Percentiles rank a stretch among this genome's conserved stretches.
Conservation (phyloP, 2,329 filamentous ascomycete genomes). For the Thielaviopsis populi region DNA sequence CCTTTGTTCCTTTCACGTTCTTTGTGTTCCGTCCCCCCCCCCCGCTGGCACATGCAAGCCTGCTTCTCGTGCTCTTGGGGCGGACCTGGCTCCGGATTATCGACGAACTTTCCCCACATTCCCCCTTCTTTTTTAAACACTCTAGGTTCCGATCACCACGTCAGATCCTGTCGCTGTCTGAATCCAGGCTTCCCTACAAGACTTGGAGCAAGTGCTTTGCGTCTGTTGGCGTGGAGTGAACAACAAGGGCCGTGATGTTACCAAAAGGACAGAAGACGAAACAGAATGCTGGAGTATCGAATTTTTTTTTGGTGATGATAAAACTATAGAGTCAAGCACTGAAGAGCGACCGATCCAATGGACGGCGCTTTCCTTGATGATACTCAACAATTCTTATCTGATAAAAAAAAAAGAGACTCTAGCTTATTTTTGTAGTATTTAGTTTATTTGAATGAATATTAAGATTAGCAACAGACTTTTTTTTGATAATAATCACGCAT, state of each 20-base stretch:
- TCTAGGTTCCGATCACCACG: slow-evolving; percentile 8
- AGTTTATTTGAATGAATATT: neutral
- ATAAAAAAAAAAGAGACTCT: slow-evolving; percentile 10
- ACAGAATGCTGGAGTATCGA: slow-evolving; percentile 20
- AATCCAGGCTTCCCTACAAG: slow-evolving; percentile 2
- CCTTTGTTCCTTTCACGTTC: neutral
- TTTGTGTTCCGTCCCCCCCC: neutral
- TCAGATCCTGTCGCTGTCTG: slow-evolving; percentile 16
- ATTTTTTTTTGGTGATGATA: slow-evolving; percentile 62
- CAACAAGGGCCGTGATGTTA: neutral
- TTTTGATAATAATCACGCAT: no score
- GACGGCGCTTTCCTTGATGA: slow-evolving; percentile 16
- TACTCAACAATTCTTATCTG: slow-evolving; percentile 16
- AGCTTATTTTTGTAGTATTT: neutral
- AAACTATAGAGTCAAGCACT: slow-evolving; percentile 98
- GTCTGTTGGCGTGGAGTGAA: neutral
- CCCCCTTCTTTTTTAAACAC: slow-evolving; percentile 17
- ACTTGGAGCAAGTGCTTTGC: slow-evolving; percentile 11
- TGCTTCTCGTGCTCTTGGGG: neutral
- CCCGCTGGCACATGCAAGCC: neutral
- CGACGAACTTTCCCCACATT: neutral
- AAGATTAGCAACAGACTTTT: no score
- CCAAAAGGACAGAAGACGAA: slow-evolving; percentile 25
- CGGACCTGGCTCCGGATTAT: neutral
- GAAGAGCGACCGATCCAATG: slow-evolving; percentile 34